These are phyloP conservation scores for Megacollybia platyphylla DNA, from an alignment of 1,284 basidiomycete species.

Conservation along the genomic window DNA sequence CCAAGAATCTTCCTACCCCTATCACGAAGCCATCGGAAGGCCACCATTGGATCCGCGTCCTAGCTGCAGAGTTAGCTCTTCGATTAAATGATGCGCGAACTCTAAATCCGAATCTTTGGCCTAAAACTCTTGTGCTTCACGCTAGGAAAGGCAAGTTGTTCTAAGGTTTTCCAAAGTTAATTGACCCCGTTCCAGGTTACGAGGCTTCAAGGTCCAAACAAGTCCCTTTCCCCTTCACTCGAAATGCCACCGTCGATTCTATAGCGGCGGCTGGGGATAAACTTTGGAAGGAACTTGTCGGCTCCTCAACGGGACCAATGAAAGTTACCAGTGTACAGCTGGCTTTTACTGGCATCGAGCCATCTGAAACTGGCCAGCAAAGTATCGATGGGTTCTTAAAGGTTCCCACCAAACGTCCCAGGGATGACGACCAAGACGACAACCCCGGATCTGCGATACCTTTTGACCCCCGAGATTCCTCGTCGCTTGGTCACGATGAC, in stretches of 20 bases:
- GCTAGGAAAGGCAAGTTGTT: conserved; percentile 46
- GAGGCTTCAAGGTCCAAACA: conserved; percentile 66
- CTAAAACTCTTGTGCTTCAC: conserved; percentile 79
- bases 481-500: too few species aligned
- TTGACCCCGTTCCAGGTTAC: conserved; percentile 34
- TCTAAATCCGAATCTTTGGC: conserved; percentile 72
- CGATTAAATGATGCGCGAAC: conserved; percentile 77
- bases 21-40: conserved; percentile 68
- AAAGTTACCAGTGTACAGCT: conserved; percentile 69
- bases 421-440: conserved; percentile 13
- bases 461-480: neutral
- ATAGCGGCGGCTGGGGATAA: conserved; percentile 72
- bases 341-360: conserved; percentile 76
- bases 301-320: conserved; percentile 30
- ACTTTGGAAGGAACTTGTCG: conserved; percentile 80
- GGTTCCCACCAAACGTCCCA: conserved; percentile 17
- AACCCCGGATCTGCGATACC: conserved; percentile 1
- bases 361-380: conserved; percentile 70
- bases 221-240: conserved; percentile 69
- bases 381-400: conserved; percentile 82
- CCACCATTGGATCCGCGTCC: conserved; percentile 81
- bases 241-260: conserved; percentile 61
- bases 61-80: conserved; percentile 81
- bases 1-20: conserved; percentile 78
- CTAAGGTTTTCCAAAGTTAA: neutral